Percentiles rank a stretch among this genome's conserved stretches.
Conservation (phyloP, 176 grass and related monocot genomes). For the Oryza glumipatula region DNA sequence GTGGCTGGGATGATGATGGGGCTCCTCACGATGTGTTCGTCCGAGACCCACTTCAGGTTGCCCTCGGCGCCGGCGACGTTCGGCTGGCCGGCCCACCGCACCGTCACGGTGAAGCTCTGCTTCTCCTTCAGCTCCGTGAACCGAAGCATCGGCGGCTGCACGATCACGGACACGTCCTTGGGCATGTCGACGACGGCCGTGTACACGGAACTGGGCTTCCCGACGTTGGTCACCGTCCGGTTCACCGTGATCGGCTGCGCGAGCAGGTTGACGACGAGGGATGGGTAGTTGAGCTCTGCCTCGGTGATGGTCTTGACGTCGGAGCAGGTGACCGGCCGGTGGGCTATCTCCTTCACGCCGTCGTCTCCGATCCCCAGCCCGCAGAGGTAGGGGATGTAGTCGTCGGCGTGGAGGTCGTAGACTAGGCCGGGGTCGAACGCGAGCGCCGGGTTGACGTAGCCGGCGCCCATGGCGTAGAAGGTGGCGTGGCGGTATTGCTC, state of each 20-base stretch:
- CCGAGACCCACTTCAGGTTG: conserved; percentile 75
- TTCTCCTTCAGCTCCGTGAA: conserved; percentile 64
- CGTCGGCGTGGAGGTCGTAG: conserved; percentile 61
- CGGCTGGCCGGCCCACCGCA: conserved; percentile 44
- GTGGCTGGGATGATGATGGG: conserved; percentile 60
- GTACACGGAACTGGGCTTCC: conserved; percentile 53
- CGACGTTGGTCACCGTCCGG: conserved; percentile 89
- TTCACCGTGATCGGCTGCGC: conserved; percentile 61
- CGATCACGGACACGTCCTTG: conserved; percentile 58
- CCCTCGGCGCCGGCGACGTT: conserved; percentile 57
- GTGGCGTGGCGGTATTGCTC: conserved; percentile 73
- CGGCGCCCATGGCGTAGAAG: conserved; percentile 88
- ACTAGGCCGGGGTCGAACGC: conserved; percentile 80
- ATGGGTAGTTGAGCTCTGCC: conserved; percentile 84
- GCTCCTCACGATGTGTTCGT: conserved; percentile 69
- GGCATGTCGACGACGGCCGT: conserved; percentile 63
- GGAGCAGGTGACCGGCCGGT: conserved; percentile 54
- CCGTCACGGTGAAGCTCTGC: conserved; percentile 75
- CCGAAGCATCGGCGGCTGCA: conserved; percentile 61
- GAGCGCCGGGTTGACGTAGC: conserved; percentile 70
- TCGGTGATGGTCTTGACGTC: conserved; percentile 56
- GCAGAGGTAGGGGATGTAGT: conserved; percentile 82
- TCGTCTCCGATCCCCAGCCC: conserved; percentile 63
- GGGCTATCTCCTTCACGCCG: conserved; percentile 56
- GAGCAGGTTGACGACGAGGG: conserved; percentile 60